Conservation (phyloP, 2,329 filamentous ascomycete species). For the Dothideomycetes sp. region DNA sequence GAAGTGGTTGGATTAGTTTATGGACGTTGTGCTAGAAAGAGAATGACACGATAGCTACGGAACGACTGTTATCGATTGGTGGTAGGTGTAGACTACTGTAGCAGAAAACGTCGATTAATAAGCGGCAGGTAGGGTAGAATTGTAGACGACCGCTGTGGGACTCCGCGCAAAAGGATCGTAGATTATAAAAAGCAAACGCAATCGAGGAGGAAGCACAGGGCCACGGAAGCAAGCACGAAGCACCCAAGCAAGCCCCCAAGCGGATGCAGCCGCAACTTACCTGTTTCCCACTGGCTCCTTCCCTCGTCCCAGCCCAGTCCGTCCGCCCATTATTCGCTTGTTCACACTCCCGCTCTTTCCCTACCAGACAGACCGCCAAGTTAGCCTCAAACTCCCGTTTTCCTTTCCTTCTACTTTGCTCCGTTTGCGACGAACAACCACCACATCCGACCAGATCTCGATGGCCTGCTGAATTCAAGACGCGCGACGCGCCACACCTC, state of each 20-base stretch:
- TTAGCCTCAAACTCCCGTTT: not conserved
- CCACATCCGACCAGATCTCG: not conserved
- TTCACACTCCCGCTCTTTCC: not conserved
- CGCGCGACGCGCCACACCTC: constrained; percentile 8
- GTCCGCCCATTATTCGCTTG: constrained; percentile 4
- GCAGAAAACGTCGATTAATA: no score
- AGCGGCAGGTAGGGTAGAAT: no score
- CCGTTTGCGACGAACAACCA: constrained; percentile 1
- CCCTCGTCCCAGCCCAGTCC: not conserved
- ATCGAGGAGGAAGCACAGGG: not conserved
- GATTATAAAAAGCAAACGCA: constrained; percentile 6
- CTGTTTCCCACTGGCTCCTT: constrained; percentile 7
- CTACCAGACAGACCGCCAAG: not conserved
- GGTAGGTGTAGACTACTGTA: no score
- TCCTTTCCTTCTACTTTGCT: constrained; percentile 1
- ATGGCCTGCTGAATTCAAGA: constrained; percentile 6
- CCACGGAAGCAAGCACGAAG: not conserved
- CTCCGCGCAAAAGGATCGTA: constrained; percentile 3
- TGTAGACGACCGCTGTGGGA: no score
- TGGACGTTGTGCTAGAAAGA: no score
- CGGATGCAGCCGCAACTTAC: constrained; percentile 1
- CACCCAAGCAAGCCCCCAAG: not conserved
- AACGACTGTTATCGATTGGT: no score
- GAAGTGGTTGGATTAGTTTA: no score
- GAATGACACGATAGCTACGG: no score